Percentiles rank a stretch among this genome's conserved stretches.
Conservation (phyloP, 805 yeast species). For the Spathaspora boniae region DNA sequence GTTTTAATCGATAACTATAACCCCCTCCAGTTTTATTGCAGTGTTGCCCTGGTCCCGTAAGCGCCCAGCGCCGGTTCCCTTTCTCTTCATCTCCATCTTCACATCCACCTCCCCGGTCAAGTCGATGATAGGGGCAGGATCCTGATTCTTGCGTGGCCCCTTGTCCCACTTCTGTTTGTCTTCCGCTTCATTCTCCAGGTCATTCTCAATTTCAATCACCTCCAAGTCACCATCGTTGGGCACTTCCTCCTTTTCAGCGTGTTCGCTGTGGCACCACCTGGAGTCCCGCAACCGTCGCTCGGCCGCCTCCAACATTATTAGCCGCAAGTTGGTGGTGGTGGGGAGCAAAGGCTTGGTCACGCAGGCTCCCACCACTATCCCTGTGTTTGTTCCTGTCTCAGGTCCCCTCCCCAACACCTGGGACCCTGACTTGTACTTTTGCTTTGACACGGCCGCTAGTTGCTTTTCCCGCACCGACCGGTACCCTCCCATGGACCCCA, state of each 20-base stretch:
- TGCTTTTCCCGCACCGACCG: slow-evolving; percentile 36
- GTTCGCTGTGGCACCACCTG: slow-evolving; percentile 42
- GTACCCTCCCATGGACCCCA: slow-evolving; percentile 6
- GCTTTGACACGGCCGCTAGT: slow-evolving; percentile 35
- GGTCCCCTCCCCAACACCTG: slow-evolving; percentile 28
- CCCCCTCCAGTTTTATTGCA: too few relatives aligned
- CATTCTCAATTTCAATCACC: slow-evolving; percentile 26
- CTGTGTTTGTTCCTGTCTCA: neutral
- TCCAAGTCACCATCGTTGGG: slow-evolving; percentile 47
- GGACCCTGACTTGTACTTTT: slow-evolving; percentile 38
- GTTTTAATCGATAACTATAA: too few relatives aligned
- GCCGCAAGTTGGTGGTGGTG: slow-evolving; percentile 26
- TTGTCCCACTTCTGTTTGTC: too few relatives aligned
- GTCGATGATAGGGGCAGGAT: too few relatives aligned
- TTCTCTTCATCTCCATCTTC: too few relatives aligned
- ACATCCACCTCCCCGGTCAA: too few relatives aligned
- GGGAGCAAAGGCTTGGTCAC: slow-evolving; percentile 6
- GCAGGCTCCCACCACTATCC: too few relatives aligned
- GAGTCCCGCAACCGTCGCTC: slow-evolving; percentile 54
- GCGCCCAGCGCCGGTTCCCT: too few relatives aligned
- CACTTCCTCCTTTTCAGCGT: slow-evolving; percentile 23
- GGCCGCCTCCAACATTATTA: slow-evolving; percentile 56
- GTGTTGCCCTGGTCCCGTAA: too few relatives aligned
- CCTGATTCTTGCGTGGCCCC: too few relatives aligned
- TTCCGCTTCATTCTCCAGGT: too few relatives aligned